phyloP scores from a whole-genome alignment of 2,329 filamentous ascomycete genomes.

The Fusarium subglutinans region DNA sequence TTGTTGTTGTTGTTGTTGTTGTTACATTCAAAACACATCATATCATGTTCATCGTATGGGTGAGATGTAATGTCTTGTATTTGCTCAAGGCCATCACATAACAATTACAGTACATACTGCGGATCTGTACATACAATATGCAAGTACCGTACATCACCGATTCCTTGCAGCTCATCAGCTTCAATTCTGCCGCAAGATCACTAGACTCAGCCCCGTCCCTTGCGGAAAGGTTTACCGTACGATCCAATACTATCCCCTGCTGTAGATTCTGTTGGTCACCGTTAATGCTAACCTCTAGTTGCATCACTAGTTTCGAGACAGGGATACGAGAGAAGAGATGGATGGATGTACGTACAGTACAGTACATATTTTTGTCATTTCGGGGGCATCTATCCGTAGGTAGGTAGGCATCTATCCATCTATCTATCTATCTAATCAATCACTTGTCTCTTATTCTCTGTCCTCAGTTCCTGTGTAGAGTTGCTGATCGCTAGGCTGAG shows the following conservation, averaged over 20 bases:
- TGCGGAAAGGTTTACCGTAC: neutral
- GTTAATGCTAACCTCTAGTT: constrained; percentile 2
- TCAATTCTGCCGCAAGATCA: neutral
- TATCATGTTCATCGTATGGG: neutral
- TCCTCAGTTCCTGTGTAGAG: neutral
- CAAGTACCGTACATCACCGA: neutral
- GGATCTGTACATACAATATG: neutral
- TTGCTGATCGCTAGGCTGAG: neutral
- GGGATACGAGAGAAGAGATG: neutral
- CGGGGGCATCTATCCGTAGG: neutral
- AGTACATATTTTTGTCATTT: neutral
- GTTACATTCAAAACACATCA: neutral
- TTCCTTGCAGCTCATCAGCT: neutral
- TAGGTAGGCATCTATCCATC: no score
- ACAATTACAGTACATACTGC: no score
- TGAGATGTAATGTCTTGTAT: neutral
- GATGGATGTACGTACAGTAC: neutral
- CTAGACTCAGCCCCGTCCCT: neutral
- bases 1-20: neutral
- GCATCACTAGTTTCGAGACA: constrained; percentile 12
- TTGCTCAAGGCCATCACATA: neutral
- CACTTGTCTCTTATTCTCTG: neutral
- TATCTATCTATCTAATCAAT: constrained; percentile 22
- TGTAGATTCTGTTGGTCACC: neutral
- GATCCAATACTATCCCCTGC: neutral